phyloP scores from a whole-genome alignment of 352 stramenopile species.

The Globisporangium splendens region DNA sequence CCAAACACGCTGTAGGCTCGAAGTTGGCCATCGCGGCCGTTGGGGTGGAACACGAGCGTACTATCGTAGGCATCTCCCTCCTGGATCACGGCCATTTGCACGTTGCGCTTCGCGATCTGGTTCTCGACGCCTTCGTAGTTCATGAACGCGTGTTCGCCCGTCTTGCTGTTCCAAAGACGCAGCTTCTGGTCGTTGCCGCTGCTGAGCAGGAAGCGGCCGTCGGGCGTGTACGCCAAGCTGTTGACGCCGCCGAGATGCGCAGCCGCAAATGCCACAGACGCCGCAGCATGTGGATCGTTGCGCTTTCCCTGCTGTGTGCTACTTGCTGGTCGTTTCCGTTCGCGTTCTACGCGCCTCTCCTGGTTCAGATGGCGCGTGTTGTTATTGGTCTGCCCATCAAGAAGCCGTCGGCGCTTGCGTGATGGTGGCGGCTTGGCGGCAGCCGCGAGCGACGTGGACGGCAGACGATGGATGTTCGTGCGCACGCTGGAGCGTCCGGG shows the following conservation, averaged over 20 bases:
- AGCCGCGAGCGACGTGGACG: conserved; percentile 27
- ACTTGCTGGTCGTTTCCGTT: conserved; percentile 16
- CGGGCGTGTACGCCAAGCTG: conserved; percentile 57
- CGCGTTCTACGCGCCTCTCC: conserved; percentile 20
- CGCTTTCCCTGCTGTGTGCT: conserved; percentile 16
- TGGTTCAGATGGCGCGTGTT: not conserved
- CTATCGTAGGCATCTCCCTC: conserved; percentile 43
- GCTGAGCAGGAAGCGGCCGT: conserved; percentile 62
- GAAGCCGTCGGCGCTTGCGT: conserved; percentile 24
- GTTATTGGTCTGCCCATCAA: conserved; percentile 5
- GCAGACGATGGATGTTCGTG: conserved; percentile 42
- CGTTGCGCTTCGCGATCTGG: conserved; percentile 27
- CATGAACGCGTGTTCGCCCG: conserved; percentile 64
- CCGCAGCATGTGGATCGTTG: conserved; percentile 55
- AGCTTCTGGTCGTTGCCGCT: conserved; percentile 58
- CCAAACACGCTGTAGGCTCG: conserved; percentile 49
- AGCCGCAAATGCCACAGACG: conserved; percentile 38
- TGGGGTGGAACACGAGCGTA: conserved; percentile 62
- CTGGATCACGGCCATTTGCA: conserved; percentile 62
- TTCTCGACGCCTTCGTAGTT: conserved; percentile 49
- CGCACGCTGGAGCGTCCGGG: conserved; percentile 48
- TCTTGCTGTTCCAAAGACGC: conserved; percentile 56
- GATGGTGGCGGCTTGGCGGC: conserved; percentile 5
- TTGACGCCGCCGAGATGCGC: conserved; percentile 56
- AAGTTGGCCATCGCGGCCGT: conserved; percentile 46